These are phyloP conservation scores for Kurtzmaniella quercitrusa DNA, from an alignment of 1,139 yeast species.

Conservation along the genomic window DNA sequence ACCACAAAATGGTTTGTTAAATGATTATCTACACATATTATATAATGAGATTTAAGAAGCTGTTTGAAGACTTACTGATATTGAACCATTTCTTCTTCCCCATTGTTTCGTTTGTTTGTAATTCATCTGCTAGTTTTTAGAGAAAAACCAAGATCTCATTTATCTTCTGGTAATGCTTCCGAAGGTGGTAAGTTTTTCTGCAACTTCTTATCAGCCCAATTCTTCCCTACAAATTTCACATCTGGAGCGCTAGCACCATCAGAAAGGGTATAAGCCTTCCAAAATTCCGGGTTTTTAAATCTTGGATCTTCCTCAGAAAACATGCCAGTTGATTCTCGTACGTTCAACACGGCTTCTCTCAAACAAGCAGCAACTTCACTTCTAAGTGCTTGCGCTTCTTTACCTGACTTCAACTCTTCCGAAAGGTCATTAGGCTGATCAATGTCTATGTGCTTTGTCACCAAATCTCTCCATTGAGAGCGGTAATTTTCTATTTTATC, in stretches of 20 bases:
- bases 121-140: too few relatives aligned
- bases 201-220: conserved; percentile 74
- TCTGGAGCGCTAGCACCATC: conserved; percentile 70
- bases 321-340: conserved; percentile 51
- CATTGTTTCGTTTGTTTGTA: too few relatives aligned
- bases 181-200: conserved; percentile 30
- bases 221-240: conserved; percentile 64
- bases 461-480: conserved; percentile 62
- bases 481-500: conserved; percentile 56
- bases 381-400: conserved; percentile 59
- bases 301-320: conserved; percentile 56
- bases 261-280: conserved; percentile 61
- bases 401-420: conserved; percentile 57
- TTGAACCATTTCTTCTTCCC: too few relatives aligned
- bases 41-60: too few relatives aligned
- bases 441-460: conserved; percentile 49
- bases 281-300: conserved; percentile 64
- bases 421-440: conserved; percentile 56
- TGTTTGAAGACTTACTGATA: too few relatives aligned
- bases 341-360: conserved; percentile 57
- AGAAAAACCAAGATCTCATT: too few relatives aligned
- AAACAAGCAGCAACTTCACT: conserved; percentile 67
- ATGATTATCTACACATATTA: too few relatives aligned
- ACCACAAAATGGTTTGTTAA: too few relatives aligned
- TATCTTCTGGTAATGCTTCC: neutral